Percentiles rank a stretch among this genome's conserved stretches.
Evolutionary conservation across 31 red algal genomes (phyloP).

Genomic region (Odonthalia washingtoniensis): DNA sequence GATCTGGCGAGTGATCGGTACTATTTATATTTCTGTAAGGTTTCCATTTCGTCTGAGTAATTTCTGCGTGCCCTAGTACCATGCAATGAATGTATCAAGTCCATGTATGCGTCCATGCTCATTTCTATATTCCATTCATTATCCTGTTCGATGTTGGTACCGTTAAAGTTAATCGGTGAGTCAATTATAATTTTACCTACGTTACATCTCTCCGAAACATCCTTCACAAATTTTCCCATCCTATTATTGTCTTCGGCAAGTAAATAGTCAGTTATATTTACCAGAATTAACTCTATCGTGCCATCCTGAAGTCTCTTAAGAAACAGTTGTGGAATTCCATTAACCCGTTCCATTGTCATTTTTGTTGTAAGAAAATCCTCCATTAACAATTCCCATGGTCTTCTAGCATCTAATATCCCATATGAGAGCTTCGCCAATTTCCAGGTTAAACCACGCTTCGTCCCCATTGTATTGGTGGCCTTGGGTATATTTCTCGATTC

Average conservation of each 20-base stretch:
- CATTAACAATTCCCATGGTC: conserved; percentile 9
- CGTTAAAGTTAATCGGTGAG: neutral
- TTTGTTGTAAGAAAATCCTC: conserved; percentile 30
- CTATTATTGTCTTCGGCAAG: neutral
- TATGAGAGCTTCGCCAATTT: conserved; percentile 28
- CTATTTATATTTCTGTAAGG: neutral
- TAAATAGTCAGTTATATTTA: conserved; percentile 43
- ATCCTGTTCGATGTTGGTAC: neutral
- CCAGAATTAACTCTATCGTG: neutral
- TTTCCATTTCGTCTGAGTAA: neutral
- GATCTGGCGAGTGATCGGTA: conserved; percentile 16
- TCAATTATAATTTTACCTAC: neutral
- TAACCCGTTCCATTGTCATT: neutral
- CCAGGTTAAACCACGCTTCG: conserved; percentile 2
- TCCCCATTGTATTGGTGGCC: conserved; percentile 45
- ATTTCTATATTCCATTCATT: conserved; percentile 3
- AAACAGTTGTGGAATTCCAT: conserved; percentile 22
- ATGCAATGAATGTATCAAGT: conserved; percentile 7
- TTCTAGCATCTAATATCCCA: conserved; percentile 22
- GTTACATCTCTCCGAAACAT: neutral
- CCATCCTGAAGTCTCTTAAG: neutral
- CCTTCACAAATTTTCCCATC: conserved; percentile 10
- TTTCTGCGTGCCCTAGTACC: neutral
- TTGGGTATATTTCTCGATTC: conserved; percentile 23
- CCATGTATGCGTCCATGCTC: conserved; percentile 15